These are phyloP conservation scores for Phytophthora sansomeana DNA, from an alignment of 352 stramenopile species.

Conservation along the genomic window DNA sequence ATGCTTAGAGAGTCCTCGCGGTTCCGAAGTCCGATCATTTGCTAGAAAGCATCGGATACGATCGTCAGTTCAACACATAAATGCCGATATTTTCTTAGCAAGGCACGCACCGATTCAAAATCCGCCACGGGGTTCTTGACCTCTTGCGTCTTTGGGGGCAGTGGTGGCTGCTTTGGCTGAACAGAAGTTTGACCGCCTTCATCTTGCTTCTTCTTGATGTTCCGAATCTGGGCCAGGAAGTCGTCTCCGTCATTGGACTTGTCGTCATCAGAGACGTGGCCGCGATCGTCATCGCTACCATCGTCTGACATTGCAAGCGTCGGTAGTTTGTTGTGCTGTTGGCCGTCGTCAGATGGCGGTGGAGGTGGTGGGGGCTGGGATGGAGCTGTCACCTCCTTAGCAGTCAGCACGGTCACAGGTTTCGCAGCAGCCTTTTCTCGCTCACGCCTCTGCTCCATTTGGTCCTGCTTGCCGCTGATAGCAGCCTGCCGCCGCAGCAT, in stretches of 20 bases:
- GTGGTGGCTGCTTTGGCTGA: slow-evolving; percentile 30
- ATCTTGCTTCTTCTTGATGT: slow-evolving; percentile 87
- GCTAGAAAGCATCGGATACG: slow-evolving; percentile 47
- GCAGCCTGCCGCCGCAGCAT: slow-evolving; percentile 80
- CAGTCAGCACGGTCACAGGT: slow-evolving; percentile 77
- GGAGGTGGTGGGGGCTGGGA: slow-evolving; percentile 48
- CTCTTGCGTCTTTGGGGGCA: slow-evolving; percentile 59
- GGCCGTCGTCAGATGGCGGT: slow-evolving; percentile 54
- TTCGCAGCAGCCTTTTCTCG: slow-evolving; percentile 72
- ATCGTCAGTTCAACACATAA: slow-evolving; percentile 4
- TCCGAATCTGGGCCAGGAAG: slow-evolving; percentile 81
- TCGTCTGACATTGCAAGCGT: slow-evolving; percentile 88
- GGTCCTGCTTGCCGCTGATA: slow-evolving; percentile 86
- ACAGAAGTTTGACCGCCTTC: slow-evolving; percentile 40
- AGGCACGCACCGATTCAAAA: slow-evolving; percentile 60
- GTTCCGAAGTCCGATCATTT: slow-evolving; percentile 86
- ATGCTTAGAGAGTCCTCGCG: slow-evolving; percentile 81
- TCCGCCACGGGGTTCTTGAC: slow-evolving; percentile 63
- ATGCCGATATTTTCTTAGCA: too few relatives aligned
- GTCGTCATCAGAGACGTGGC: slow-evolving; percentile 51
- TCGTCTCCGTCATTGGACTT: slow-evolving; percentile 85
- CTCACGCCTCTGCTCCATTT: slow-evolving; percentile 82
- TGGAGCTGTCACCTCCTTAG: slow-evolving; percentile 76
- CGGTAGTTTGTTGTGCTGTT: slow-evolving; percentile 62
- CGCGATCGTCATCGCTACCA: slow-evolving; percentile 61